phyloP scores from a whole-genome alignment of 2,329 filamentous ascomycete genomes.

The Xylaria sp. region DNA sequence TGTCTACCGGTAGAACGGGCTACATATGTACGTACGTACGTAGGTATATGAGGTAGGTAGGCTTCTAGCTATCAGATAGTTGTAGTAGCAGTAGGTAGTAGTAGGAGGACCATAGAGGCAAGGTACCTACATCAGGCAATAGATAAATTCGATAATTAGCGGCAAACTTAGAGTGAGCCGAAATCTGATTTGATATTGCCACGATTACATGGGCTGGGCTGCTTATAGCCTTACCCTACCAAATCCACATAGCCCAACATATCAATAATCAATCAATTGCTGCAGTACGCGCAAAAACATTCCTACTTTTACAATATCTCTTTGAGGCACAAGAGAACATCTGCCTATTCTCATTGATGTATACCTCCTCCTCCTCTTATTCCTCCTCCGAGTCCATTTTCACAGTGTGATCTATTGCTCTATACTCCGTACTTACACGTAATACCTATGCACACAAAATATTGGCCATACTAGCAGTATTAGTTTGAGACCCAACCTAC shows the following conservation, averaged over 20 bases:
- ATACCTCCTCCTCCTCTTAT: background rate
- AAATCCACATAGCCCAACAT: constrained; percentile 6
- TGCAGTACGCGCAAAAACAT: constrained; percentile 10
- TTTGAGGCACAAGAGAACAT: background rate
- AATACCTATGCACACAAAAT: background rate
- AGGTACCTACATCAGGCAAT: constrained; percentile 7
- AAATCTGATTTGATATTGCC: constrained; percentile 36
- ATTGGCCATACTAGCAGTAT: background rate
- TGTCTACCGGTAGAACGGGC: constrained; percentile 21
- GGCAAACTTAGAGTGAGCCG: constrained; percentile 15
- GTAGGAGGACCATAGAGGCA: background rate
- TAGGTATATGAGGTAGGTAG: background rate
- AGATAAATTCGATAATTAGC: background rate
- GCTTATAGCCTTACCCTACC: constrained; percentile 26
- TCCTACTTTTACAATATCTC: background rate
- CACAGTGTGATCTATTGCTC: background rate
- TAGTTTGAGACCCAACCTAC: background rate
- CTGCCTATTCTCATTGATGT: background rate
- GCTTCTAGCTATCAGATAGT: background rate
- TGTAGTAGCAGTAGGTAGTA: too few species aligned
- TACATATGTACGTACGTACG: background rate
- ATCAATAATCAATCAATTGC: constrained; percentile 9
- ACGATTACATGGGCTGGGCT: constrained; percentile 19
- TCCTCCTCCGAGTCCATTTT: background rate
- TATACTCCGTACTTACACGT: background rate